Percentiles rank a stretch among this genome's conserved stretches.
Evolutionary conservation across 2,329 filamentous ascomycete species (phyloP).

Genomic region (Trichoderma koningii): DNA sequence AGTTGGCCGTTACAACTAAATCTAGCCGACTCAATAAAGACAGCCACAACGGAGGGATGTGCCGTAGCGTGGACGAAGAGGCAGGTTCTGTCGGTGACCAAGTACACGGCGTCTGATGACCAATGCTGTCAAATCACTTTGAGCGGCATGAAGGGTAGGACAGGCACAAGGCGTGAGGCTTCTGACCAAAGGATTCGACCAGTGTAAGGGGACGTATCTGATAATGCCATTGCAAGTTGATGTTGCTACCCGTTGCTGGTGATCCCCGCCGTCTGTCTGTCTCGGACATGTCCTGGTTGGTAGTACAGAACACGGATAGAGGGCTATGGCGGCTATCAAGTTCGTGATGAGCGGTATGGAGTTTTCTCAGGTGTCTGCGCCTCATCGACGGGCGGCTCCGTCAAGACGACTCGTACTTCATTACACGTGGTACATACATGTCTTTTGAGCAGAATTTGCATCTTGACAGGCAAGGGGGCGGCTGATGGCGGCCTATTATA

Average conservation of each 20-base stretch:
- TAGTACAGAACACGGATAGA: not conserved
- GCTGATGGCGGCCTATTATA: constrained; percentile 7
- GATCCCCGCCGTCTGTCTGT: not conserved
- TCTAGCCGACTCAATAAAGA: constrained; percentile 18
- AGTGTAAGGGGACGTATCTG: not conserved
- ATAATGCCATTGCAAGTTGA: not conserved
- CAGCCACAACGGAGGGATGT: constrained; percentile 18
- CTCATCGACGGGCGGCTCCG: not conserved
- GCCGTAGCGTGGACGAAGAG: not conserved
- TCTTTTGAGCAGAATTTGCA: not conserved
- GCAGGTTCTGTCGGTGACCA: not conserved
- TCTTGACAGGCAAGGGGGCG: constrained; percentile 3
- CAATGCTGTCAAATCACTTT: not conserved
- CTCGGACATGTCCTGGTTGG: not conserved
- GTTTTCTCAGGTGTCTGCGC: not conserved
- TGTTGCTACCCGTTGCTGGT: constrained; percentile 3
- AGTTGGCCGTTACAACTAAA: constrained; percentile 1
- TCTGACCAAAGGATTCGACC: not conserved
- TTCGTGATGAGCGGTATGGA: not conserved
- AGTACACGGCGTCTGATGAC: not conserved
- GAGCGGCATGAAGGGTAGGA: not conserved
- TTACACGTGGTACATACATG: not conserved
- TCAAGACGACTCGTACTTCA: not conserved
- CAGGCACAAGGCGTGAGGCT: not conserved
- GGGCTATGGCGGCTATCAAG: not conserved